phyloP scores from a whole-genome alignment of 805 yeast genomes.

The Yarrowia hollandica region DNA sequence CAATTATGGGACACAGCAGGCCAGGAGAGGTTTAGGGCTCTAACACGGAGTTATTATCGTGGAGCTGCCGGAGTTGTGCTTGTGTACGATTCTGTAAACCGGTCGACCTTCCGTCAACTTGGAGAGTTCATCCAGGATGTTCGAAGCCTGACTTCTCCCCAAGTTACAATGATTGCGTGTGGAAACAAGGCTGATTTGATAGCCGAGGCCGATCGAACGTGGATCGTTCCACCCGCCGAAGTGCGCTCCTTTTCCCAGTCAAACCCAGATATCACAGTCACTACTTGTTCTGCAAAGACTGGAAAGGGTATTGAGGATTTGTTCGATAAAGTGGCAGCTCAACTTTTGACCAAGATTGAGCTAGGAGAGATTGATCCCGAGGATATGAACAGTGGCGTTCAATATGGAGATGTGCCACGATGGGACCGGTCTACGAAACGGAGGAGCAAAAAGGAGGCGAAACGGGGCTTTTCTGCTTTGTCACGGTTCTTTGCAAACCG shows the following conservation, averaged over 20 bases:
- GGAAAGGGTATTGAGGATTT: slow-evolving; percentile 48
- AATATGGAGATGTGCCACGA: slow-evolving; percentile 50
- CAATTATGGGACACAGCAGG: slow-evolving; percentile 99
- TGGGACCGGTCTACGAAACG: slow-evolving; percentile 40
- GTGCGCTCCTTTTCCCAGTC: slow-evolving; percentile 41
- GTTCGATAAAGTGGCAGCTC: slow-evolving; percentile 45
- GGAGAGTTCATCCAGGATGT: slow-evolving; percentile 87
- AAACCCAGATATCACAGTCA: slow-evolving; percentile 42
- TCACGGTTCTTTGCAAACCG: slow-evolving; percentile 7
- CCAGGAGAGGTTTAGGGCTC: slow-evolving; percentile 90
- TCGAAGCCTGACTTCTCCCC: slow-evolving; percentile 87
- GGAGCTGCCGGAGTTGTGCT: slow-evolving; percentile 97
- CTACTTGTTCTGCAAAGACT: slow-evolving; percentile 46
- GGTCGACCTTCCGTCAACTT: slow-evolving; percentile 83
- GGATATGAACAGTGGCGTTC: slow-evolving; percentile 50
- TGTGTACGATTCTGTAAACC: slow-evolving; percentile 93
- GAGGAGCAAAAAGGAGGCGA: slow-evolving; percentile 10
- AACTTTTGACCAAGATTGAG: slow-evolving; percentile 50
- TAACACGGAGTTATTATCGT: slow-evolving; percentile 92
- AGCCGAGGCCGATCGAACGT: slow-evolving; percentile 38
- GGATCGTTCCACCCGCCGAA: slow-evolving; percentile 42
- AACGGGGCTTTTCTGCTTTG: slow-evolving; percentile 15
- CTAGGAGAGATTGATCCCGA: slow-evolving; percentile 52
- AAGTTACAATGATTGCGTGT: slow-evolving; percentile 84
- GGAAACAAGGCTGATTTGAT: slow-evolving; percentile 88